phyloP scores from a whole-genome alignment of 2,329 filamentous ascomycete genomes.

The Alternaria sp. region DNA sequence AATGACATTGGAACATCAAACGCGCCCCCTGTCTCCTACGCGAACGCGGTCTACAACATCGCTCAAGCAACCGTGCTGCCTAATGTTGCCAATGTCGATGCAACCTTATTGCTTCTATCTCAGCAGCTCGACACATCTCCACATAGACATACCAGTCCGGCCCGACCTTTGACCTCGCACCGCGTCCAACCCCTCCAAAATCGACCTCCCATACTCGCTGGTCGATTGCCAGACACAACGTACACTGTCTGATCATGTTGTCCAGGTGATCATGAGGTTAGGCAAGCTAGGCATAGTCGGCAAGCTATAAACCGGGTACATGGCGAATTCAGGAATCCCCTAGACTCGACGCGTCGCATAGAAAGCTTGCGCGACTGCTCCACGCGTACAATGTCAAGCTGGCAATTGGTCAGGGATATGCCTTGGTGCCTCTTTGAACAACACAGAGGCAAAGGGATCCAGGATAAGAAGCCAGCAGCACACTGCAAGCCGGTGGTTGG shows the following conservation, averaged over 20 bases:
- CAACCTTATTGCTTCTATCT: no score
- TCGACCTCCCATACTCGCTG: not conserved
- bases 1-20: not conserved
- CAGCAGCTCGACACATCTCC: not conserved
- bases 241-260: not conserved
- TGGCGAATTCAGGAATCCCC: not conserved
- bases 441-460: not conserved
- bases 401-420: not conserved
- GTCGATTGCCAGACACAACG: not conserved
- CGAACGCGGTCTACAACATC: not conserved
- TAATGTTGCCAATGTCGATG: no score
- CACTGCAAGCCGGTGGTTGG: not conserved
- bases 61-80: not conserved
- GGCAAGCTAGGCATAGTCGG: not conserved
- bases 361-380: not conserved
- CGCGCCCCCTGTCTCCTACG: not conserved
- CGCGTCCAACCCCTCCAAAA: not conserved
- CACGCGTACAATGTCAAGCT: not conserved
- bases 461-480: not conserved
- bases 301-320: not conserved
- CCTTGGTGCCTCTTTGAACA: not conserved
- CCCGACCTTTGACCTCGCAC: not conserved
- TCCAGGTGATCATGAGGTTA: not conserved
- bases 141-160: no score
- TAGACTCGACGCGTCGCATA: conserved; percentile 1